Evolutionary conservation across 345 rosid species (phyloP), one percentile per base, ranked within the genome.

Genomic region (Pistacia atlantica): DNA sequence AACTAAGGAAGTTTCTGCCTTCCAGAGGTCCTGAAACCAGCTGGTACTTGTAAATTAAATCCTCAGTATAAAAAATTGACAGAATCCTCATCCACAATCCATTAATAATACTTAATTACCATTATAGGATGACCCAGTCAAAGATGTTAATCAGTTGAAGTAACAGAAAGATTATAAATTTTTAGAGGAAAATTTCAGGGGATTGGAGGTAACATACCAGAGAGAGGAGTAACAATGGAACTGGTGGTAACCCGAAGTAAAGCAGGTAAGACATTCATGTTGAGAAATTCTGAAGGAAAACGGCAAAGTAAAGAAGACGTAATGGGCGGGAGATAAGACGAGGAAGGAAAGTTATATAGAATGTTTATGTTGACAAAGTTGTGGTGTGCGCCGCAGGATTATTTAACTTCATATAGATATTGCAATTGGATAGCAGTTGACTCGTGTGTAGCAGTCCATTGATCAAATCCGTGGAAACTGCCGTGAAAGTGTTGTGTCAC

Each of bases 401-500:
- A 3, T 1, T 11, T 35, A 45, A 5, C 3, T 58, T 20, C 2
- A 20, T 12, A 38, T 38, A 42, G 11, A 61, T 28, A 45, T 46
- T 28, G 28, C 56, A 58, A 28, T 3, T 16, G 12, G 5, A 59
- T n/a, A 58, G 8, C 2, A 8, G 6, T 59, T 72, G 75, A 72
- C 66, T 59, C 59, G 0, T 59, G 16, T 58, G 57, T 17, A 49
- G 25, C 10, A n/a, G 22, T 46, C 54, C 65, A 28, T 33, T 5
- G 60, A 51, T 51, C 14, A 12, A 46, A 45, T 71, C 75, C 65
- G 22, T 72, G 42, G 76, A 73, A 73, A 11, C 60, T 48, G 48
- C 69, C 13, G 49, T 62, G 76, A 62, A 73, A 49, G 60, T 38
- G 49, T 49, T 60, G 25, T 0, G 8, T n/a, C 58, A 62, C 69